Conservation (phyloP, 2,329 filamentous ascomycete species). For the Alternaria novae-zelandiae region DNA sequence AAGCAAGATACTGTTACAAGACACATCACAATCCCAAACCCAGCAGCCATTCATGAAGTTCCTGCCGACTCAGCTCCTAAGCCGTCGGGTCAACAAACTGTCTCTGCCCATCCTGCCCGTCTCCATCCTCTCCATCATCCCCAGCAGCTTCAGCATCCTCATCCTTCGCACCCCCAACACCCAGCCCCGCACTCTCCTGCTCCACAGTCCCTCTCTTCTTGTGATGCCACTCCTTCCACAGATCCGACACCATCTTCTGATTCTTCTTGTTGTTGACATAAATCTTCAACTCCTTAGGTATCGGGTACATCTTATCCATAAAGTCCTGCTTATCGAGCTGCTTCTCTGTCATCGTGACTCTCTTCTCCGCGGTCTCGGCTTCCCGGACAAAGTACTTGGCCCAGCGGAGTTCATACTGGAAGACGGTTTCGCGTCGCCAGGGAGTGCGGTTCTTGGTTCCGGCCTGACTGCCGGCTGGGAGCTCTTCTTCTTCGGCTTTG, state of each 20-base stretch:
- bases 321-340: conserved; percentile 17
- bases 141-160: background rate
- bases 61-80: background rate
- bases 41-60: background rate
- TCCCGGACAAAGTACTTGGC: conserved; percentile 34
- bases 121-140: background rate
- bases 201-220: conserved; percentile 14
- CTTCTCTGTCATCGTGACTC: conserved; percentile 14
- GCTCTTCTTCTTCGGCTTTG: conserved; percentile 9
- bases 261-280: background rate
- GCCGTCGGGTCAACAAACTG: background rate
- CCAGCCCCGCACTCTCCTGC: background rate
- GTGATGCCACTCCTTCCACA: conserved; percentile 31
- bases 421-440: conserved; percentile 31
- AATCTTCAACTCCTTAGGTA: conserved; percentile 21
- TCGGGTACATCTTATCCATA: conserved; percentile 7
- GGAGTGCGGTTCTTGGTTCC: conserved; percentile 18
- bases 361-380: conserved; percentile 10
- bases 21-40: background rate
- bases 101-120: background rate
- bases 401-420: conserved; percentile 31
- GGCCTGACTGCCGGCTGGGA: background rate
- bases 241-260: conserved; percentile 2
- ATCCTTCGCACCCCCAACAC: background rate
- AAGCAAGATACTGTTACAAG: rapidly evolving